Base-by-base conservation (phyloP, 208 protist species). In the Acanthamoeba healyi region DNA sequence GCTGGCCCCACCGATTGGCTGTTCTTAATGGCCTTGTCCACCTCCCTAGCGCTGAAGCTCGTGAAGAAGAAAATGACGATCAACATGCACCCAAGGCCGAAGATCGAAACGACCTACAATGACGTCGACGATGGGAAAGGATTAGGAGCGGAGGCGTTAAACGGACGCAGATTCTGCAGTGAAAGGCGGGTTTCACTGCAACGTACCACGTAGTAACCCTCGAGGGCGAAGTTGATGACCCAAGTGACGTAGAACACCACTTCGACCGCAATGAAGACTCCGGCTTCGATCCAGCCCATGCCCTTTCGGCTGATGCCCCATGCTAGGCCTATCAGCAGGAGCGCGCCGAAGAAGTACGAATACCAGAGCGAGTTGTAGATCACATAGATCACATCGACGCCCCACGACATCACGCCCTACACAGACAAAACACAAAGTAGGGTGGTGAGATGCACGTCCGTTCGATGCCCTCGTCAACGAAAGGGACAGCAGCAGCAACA, bases 341-440 rank as follows among this genome's bases (percentile, higher is more conserved):
- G 70, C 9, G 36, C 70, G 0, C 70, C 70, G 40, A 79, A 79
- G n/a, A 79, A 46, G 46, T 86, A 86, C 32, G 77, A 34, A 58
- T 58, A 58, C 77, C 77, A 86, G 29, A 86, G 32, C n/a, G 77
- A 49, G 44, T 86, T 86, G 77, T 58, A 58, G n/a, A 86, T 58
- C 44, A 86, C 42, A 19, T 86, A 86, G 46, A 58, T 38, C 42
- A 86, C 77, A 0, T 36, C 26, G 0, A 86, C 19, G 40, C 77
- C 77, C 77, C 77, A 86, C 2, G 14, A 22, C 77, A 86, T 86
- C 3, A 38, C 40, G 19, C 70, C 77, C 77, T 86, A 4, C 4
- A 82, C 12, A 9, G 10, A 40, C 42, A 58, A 32, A 44, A 36
- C 17, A 15, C 5, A 36, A 0, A 17, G 12, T 29, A 82, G 34